phyloP scores from a whole-genome alignment of 805 yeast species.

The Monosporozyma unispora region DNA sequence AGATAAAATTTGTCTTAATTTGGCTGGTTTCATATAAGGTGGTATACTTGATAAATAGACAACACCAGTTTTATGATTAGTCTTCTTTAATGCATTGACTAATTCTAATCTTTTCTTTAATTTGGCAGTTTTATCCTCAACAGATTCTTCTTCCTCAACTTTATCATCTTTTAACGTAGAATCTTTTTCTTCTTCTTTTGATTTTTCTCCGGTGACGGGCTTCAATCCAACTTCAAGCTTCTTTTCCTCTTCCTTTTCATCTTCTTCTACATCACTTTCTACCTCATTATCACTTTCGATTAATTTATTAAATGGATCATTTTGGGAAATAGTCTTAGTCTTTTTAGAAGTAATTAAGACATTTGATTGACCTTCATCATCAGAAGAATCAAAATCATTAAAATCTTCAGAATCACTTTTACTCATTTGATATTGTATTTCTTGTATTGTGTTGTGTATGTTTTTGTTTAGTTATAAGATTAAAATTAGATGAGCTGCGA shows the following conservation, averaged over 20 bases:
- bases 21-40: conserved; percentile 94
- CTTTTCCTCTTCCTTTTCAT: conserved; percentile 13
- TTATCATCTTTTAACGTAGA: too few species aligned
- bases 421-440: neutral
- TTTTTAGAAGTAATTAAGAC: conserved; percentile 18
- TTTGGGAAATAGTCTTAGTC: conserved; percentile 5
- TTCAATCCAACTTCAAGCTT: conserved; percentile 5
- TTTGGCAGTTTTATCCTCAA: conserved; percentile 15
- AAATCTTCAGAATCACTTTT: conserved; percentile 4
- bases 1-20: conserved; percentile 68
- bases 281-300: conserved; percentile 20
- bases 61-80: conserved; percentile 70
- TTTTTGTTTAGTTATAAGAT: neutral
- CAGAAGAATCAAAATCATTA: conserved; percentile 24
- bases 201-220: conserved; percentile 11
- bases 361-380: conserved; percentile 20
- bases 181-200: conserved; percentile 5
- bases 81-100: conserved; percentile 36
- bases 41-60: conserved; percentile 88
- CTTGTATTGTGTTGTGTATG: neutral
- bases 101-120: conserved; percentile 45
- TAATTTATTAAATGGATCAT: conserved; percentile 10
- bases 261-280: conserved; percentile 6
- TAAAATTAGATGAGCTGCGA: neutral
- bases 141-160: conserved; percentile 14